Conservation (phyloP, 805 yeast genomes). For the Candida dendrica region DNA sequence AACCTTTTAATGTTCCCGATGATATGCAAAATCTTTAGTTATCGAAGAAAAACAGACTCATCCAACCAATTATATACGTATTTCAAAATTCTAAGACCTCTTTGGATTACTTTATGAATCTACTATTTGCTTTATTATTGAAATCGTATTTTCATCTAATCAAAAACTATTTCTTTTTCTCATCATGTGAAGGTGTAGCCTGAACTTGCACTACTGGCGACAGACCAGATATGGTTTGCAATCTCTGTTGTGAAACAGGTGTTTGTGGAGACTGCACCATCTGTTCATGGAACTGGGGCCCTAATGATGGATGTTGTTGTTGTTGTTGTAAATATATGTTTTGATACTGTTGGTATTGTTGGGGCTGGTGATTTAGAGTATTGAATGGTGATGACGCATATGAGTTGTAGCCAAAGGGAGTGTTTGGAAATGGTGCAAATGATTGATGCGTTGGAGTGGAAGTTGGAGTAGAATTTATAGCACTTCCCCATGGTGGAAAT, state of each 20-base stretch:
- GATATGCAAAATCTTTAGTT: too few relatives aligned
- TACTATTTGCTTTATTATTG: too few relatives aligned
- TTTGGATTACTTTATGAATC: too few relatives aligned
- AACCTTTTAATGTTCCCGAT: too few relatives aligned
- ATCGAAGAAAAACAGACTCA: too few relatives aligned
- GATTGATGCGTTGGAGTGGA: not conserved
- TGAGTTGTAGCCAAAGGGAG: not conserved
- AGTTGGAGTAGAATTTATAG: not conserved
- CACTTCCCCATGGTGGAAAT: not conserved
- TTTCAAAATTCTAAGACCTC: too few relatives aligned
- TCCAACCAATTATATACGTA: too few relatives aligned
- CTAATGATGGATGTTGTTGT: not conserved
- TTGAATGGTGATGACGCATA: not conserved
- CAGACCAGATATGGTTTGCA: not conserved
- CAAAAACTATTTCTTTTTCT: not conserved
- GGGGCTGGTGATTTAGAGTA: not conserved
- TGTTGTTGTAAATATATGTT: constrained; percentile 1
- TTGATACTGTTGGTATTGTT: constrained; percentile 1
- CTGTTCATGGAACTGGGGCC: not conserved
- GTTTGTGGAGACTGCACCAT: constrained; percentile 7
- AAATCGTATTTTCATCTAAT: not conserved
- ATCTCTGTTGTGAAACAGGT: constrained; percentile 4
- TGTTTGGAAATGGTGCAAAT: not conserved
- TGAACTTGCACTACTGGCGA: not conserved
- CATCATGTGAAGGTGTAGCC: not conserved